These are phyloP conservation scores for Nicotiana noctiflora DNA, from an alignment of 257 asterid species.

Conservation along the genomic window DNA sequence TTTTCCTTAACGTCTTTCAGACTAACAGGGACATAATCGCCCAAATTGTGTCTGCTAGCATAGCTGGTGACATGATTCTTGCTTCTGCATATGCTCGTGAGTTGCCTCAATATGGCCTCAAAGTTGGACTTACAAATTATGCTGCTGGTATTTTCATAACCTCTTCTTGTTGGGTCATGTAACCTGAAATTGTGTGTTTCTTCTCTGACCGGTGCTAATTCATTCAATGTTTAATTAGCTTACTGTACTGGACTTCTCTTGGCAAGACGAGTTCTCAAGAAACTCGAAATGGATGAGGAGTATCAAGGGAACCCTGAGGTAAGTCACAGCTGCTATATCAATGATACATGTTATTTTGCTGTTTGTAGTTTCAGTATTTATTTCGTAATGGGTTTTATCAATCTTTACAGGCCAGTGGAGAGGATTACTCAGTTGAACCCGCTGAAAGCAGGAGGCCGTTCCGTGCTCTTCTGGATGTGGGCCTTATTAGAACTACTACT, in stretches of 20 bases:
- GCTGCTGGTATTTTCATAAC: conserved; percentile 51
- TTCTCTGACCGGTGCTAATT: not conserved
- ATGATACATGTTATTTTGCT: not conserved
- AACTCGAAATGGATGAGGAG: conserved; percentile 68
- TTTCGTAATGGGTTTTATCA: not conserved
- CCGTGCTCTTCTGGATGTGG: conserved; percentile 94
- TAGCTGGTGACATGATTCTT: conserved; percentile 72
- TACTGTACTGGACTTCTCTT: conserved; percentile 85
- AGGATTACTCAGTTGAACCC: conserved; percentile 85
- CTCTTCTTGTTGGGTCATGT: not conserved
- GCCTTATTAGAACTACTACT: conserved; percentile 77
- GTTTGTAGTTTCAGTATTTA: not conserved
- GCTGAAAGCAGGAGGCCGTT: conserved; percentile 84
- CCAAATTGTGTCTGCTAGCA: conserved; percentile 75
- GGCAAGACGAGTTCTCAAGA: conserved; percentile 74
- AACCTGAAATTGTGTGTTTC: not conserved
- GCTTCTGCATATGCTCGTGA: conserved; percentile 79
- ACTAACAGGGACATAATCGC: conserved; percentile 66
- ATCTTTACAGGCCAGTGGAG: conserved; percentile 70
- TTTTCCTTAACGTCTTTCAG: conserved; percentile 40
- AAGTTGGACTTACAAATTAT: conserved; percentile 77
- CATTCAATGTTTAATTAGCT: conserved; percentile 31
- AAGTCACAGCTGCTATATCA: not conserved
- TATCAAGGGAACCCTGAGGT: conserved; percentile 87
- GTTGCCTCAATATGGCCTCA: conserved; percentile 67